Conservation (phyloP, 169 alveolate species). For the Babesia ovis region DNA sequence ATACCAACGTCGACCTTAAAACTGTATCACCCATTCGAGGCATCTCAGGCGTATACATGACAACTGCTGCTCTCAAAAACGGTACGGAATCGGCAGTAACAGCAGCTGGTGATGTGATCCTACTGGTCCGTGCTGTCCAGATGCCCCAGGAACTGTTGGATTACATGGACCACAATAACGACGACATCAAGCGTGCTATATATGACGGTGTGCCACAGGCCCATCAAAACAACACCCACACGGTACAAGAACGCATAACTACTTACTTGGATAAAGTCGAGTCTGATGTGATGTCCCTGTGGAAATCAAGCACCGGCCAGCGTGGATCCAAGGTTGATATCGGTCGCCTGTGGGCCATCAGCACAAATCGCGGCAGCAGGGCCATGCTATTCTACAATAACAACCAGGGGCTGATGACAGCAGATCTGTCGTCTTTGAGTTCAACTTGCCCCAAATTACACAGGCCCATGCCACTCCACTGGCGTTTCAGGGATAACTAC, state of each 20-base stretch:
- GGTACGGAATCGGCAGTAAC: constrained; percentile 51
- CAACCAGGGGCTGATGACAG: constrained; percentile 8
- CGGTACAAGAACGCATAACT: constrained; percentile 20
- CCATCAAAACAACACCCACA: not conserved
- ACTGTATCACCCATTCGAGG: constrained; percentile 28
- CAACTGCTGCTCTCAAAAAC: constrained; percentile 27
- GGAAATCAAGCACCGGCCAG: constrained; percentile 11
- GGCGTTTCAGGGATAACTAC: constrained; percentile 60
- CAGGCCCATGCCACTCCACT: constrained; percentile 32
- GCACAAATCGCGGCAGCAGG: constrained; percentile 56
- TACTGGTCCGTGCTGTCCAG: constrained; percentile 52
- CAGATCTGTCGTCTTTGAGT: not conserved
- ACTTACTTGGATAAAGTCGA: constrained; percentile 34
- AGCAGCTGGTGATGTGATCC: constrained; percentile 32
- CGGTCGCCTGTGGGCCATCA: constrained; percentile 68
- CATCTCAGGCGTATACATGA: constrained; percentile 36
- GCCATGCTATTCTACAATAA: constrained; percentile 57
- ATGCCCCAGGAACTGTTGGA: constrained; percentile 57
- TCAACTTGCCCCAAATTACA: constrained; percentile 1
- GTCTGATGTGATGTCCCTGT: constrained; percentile 25
- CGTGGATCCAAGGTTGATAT: constrained; percentile 4
- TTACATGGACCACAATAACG: constrained; percentile 58
- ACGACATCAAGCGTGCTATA: constrained; percentile 60
- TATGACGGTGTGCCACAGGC: constrained; percentile 59
- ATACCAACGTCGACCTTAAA: constrained; percentile 5